Evolutionary conservation across 2,329 filamentous ascomycete species (phyloP), one percentile per base, ranked within the genome.

Genomic region (Colletotrichum spaethianum): DNA sequence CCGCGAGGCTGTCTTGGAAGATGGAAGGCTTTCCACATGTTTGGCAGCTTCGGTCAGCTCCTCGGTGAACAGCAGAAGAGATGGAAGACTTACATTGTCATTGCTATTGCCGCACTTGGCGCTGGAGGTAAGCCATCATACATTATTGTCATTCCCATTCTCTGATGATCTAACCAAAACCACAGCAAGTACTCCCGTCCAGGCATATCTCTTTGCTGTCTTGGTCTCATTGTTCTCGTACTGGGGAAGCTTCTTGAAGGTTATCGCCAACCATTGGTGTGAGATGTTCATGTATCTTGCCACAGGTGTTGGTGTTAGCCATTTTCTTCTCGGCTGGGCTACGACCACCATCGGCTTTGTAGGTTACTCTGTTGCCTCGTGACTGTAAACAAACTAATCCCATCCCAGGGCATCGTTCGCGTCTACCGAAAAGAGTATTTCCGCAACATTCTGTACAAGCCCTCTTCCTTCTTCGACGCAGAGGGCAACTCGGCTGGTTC

Each of bases 181-280:
- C 11, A 2, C 33, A 67, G 72, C 69, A 28, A 68, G 63, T 16
- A 72, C 72, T 3, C 72, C 72, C 16, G 68, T 72, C 14, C 72
- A 74, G n/a, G 63, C 72, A 7, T 74, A 68, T 55, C 69, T 74
- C 14, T 74, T 74, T 23, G 72, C 72, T 23, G 60, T 68, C 8
- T 31, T 74, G 20, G 59, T 74, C 20, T 74, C 72, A 3, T 63
- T 72, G 23, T 73, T 73, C 55, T 73, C 70, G 0, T 70, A 70
- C 16, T 73, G 70, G 70, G 70, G 70, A 9, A 66, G n/a, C 48
- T 69, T 72, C 42, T 36, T 74, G 18, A 40, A 48, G 11, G 68
- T 62, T 18, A 68, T 72, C 86, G 1, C 77, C 87, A 50, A 90
- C 89, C 74, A 81, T 79, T 56, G 72, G 72, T 74, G 69, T 20